Evolutionary conservation across 106 monocot genomes (phyloP).

Genomic region (Dioscorea dumetorum): DNA sequence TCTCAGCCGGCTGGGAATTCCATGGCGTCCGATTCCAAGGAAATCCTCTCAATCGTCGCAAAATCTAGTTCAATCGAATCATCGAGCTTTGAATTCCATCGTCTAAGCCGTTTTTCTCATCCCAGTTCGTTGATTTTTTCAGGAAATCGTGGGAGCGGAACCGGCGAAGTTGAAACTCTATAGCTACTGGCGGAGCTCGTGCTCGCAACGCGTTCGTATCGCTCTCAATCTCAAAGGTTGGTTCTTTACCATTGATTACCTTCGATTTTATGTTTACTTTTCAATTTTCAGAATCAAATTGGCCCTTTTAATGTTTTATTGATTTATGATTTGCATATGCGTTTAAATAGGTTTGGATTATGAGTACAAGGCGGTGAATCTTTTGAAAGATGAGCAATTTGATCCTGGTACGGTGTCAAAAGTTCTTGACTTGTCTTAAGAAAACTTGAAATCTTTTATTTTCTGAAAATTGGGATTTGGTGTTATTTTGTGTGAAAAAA

Average conservation of each 20-base stretch:
- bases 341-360: slow-evolving; percentile 52
- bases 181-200: slow-evolving; percentile 80
- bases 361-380: slow-evolving; percentile 78
- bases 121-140: background rate
- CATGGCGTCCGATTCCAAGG: slow-evolving; percentile 5
- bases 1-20: background rate
- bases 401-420: slow-evolving; percentile 32
- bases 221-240: slow-evolving; percentile 76
- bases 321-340: background rate
- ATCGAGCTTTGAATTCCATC: background rate
- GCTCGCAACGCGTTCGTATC: slow-evolving; percentile 64
- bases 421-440: background rate
- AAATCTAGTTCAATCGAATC: background rate
- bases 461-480: background rate
- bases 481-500: background rate
- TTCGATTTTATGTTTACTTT: background rate
- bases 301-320: background rate
- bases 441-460: background rate
- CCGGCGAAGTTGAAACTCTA: slow-evolving; percentile 45
- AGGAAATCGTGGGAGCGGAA: background rate
- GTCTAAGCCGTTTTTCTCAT: background rate
- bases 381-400: slow-evolving; percentile 59
- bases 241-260: slow-evolving; percentile 1
- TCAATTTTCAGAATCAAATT: background rate
- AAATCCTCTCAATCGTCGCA: background rate